Conservation (phyloP, 2,329 filamentous ascomycete genomes). For the Neopestalotiopsis sp. region DNA sequence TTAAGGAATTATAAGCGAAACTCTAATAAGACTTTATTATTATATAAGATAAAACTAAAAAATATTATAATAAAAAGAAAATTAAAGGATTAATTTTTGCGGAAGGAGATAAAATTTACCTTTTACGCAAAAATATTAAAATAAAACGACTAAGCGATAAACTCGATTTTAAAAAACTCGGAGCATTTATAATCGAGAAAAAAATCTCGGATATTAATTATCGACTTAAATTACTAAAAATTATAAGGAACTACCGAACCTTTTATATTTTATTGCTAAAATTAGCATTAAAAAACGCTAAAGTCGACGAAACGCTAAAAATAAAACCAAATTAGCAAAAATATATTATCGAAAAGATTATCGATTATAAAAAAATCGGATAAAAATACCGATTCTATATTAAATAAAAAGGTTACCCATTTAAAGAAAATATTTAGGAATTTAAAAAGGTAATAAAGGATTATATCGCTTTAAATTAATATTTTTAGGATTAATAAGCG, state of each 20-base stretch:
- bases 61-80: not conserved
- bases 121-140: not conserved
- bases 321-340: conserved; percentile 18
- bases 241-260: not conserved
- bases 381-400: not conserved
- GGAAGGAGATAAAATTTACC: not conserved
- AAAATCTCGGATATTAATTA: not conserved
- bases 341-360: conserved; percentile 18
- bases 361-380: not conserved
- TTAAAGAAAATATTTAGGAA: too few relatives aligned
- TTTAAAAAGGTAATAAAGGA: too few relatives aligned
- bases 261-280: not conserved
- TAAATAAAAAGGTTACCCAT: too few relatives aligned
- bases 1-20: not conserved
- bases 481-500: too few relatives aligned
- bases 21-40: not conserved
- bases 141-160: not conserved
- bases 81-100: not conserved
- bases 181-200: not conserved
- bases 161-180: not conserved
- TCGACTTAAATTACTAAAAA: not conserved
- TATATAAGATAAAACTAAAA: not conserved
- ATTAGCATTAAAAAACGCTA: too few relatives aligned
- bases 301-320: not conserved
- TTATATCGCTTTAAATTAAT: too few relatives aligned